Evolutionary conservation across 345 rosid species (phyloP).

Genomic region (Rhizophora apiculata): DNA sequence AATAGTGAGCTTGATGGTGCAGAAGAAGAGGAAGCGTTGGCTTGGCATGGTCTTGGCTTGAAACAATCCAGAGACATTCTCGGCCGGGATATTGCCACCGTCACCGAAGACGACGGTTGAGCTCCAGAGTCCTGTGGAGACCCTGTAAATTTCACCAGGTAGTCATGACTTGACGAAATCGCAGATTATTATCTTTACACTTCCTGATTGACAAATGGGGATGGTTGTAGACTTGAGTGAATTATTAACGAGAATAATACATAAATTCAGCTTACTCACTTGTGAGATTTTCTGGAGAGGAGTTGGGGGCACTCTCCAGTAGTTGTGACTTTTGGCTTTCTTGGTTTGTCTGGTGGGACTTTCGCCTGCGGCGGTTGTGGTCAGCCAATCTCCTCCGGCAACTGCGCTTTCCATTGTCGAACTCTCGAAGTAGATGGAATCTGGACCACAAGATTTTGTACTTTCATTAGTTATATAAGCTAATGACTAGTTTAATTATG

Average conservation of each 20-base stretch:
- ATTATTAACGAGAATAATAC: too few species aligned
- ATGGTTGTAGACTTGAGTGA: neutral
- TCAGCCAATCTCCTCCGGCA: constrained; percentile 92
- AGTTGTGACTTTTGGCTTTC: constrained; percentile 40
- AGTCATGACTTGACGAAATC: neutral
- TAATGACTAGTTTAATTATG: neutral
- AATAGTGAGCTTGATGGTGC: constrained; percentile 68
- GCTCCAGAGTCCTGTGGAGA: constrained; percentile 59
- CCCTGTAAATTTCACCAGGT: constrained; percentile 25
- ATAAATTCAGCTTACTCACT: constrained; percentile 18
- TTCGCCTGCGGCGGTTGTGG: constrained; percentile 92
- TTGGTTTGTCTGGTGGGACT: constrained; percentile 50
- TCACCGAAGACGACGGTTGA: constrained; percentile 56
- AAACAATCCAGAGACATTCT: constrained; percentile 75
- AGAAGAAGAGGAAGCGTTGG: constrained; percentile 51
- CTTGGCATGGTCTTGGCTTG: constrained; percentile 56
- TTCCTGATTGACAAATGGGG: neutral
- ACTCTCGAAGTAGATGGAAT: constrained; percentile 85
- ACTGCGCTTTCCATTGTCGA: constrained; percentile 97
- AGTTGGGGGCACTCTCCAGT: constrained; percentile 25
- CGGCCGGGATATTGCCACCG: constrained; percentile 58
- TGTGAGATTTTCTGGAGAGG: constrained; percentile 40
- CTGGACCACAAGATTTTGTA: constrained; percentile 29
- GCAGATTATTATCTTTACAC: too few species aligned
- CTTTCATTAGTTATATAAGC: neutral